Evolutionary conservation across 2,329 filamentous ascomycete genomes (phyloP).

Genomic region (Monosporascus sp.): DNA sequence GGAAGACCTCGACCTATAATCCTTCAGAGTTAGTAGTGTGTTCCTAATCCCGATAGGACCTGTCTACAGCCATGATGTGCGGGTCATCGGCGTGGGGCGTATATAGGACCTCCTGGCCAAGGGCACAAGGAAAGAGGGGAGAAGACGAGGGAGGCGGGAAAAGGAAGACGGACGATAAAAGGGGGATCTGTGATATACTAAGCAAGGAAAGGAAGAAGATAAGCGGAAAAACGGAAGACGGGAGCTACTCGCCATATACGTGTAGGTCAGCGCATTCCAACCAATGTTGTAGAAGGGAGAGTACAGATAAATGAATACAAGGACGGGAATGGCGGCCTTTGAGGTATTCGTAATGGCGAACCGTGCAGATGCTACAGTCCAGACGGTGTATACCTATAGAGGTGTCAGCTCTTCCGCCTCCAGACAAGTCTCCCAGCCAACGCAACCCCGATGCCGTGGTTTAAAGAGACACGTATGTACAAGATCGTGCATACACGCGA

Average conservation of each 20-base stretch:
- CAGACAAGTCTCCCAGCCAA: too few relatives aligned
- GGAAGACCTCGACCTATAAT: constrained; percentile 29
- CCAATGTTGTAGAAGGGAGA: constrained; percentile 35
- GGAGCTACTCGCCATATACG: constrained; percentile 22
- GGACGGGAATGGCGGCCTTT: constrained; percentile 30
- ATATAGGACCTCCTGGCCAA: too few relatives aligned
- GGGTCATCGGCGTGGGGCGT: too few relatives aligned
- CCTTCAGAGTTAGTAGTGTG: neutral
- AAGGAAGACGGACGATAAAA: neutral
- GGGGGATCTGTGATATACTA: neutral
- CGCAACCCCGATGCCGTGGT: too few relatives aligned
- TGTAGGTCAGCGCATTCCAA: constrained; percentile 31
- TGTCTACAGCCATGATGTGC: neutral
- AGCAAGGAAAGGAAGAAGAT: neutral
- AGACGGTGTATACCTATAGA: constrained; percentile 27
- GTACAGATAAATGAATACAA: constrained; percentile 40
- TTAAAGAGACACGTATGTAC: too few relatives aligned
- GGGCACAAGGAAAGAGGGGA: neutral
- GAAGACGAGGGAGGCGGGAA: neutral
- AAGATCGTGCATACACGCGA: too few relatives aligned
- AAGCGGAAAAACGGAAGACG: neutral
- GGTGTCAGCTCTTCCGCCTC: neutral
- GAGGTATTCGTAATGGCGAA: constrained; percentile 29
- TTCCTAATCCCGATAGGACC: neutral
- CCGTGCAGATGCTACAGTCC: constrained; percentile 34